A percentile compares a stretch with the other conserved stretches of the same genome.
phyloP scores from a whole-genome alignment of 805 yeast genomes.

The Naumovozyma dairenensis region DNA sequence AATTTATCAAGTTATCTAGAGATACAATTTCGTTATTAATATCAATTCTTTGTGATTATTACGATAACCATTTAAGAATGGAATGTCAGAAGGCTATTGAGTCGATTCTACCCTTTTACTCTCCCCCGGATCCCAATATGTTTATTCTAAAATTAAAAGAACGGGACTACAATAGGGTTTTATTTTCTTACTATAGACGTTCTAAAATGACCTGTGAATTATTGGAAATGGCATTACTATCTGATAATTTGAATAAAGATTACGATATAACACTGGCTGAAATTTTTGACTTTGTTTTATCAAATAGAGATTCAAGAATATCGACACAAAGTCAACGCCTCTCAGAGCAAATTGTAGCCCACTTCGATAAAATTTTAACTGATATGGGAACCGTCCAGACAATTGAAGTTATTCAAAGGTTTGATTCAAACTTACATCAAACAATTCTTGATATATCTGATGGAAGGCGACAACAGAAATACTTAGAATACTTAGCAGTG shows the following conservation, averaged over 20 bases:
- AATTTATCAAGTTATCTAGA: slow-evolving; percentile 67
- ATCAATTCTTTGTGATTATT: slow-evolving; percentile 38
- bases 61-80: slow-evolving; percentile 28
- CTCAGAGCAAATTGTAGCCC: too few relatives aligned
- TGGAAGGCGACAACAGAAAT: slow-evolving; percentile 8
- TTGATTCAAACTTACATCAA: slow-evolving; percentile 17
- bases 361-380: slow-evolving; percentile 8
- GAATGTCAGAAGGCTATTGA: slow-evolving; percentile 74
- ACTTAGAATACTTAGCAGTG: slow-evolving; percentile 13
- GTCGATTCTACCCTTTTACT: slow-evolving; percentile 56
- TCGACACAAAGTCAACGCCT: too few relatives aligned
- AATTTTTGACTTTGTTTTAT: too few relatives aligned
- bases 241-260: too few relatives aligned
- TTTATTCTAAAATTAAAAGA: slow-evolving; percentile 27
- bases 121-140: slow-evolving; percentile 43
- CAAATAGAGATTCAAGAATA: too few relatives aligned
- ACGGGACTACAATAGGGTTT: slow-evolving; percentile 16
- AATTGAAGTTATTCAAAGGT: slow-evolving; percentile 8
- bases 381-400: slow-evolving; percentile 5
- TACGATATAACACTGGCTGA: too few relatives aligned
- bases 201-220: slow-evolving; percentile 9
- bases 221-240: too few relatives aligned
- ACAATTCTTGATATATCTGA: slow-evolving; percentile 4
- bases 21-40: slow-evolving; percentile 41
- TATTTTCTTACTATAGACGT: slow-evolving; percentile 17